Base-by-base conservation (phyloP, 768 basidiomycete genomes). In the Trametes cingulata region DNA sequence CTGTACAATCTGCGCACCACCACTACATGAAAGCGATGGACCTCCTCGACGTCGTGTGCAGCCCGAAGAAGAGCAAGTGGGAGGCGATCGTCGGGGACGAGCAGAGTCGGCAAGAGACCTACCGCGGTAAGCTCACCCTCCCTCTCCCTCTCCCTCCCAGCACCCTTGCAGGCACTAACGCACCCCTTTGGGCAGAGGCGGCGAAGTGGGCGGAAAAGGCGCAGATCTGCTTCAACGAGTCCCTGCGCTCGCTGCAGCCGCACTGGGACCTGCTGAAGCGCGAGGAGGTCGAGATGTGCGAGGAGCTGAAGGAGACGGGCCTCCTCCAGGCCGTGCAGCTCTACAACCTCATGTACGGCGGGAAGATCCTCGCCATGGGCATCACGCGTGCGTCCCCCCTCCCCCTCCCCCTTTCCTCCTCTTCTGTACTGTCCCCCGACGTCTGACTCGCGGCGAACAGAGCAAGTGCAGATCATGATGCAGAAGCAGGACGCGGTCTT, bases 291-390 rank as follows among this genome's bases (percentile, higher is more conserved):
- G 47, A 62, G 24, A 41, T 35, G 12, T 56, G 47, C 20, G 56
- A 55, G 20, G 60, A 63, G 25, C 53, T 67, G 37, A 42, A 53
- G 59, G 49, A 65, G 25, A 42, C 56, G 2, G 66, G 63, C 14
- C 61, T 67, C 33, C 52, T 65, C 7, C 66, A 67, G 29, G 66
- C 63, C 40, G 41, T 63, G 19, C 51, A 60, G 56, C 46, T 67
- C 42, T 67, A 65, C 60, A 61, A 63, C 27, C 63, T 67, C 55
- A 67, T 67, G 66, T 67, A 67, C 47, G 66, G 66, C 48, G 66
- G 66, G n/a, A 61, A 59, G 36, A 33, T 46, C 22, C 61, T 67
- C 37, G 61, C 49, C 50, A 65, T 65, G 57, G 66, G 66, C 42
- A 67, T 67, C 56, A 58, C 63, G 6, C 63, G 66, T 67, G 40